Conservation (phyloP, 495 filamentous ascomycete species). For the Trichoderma reesei region DNA sequence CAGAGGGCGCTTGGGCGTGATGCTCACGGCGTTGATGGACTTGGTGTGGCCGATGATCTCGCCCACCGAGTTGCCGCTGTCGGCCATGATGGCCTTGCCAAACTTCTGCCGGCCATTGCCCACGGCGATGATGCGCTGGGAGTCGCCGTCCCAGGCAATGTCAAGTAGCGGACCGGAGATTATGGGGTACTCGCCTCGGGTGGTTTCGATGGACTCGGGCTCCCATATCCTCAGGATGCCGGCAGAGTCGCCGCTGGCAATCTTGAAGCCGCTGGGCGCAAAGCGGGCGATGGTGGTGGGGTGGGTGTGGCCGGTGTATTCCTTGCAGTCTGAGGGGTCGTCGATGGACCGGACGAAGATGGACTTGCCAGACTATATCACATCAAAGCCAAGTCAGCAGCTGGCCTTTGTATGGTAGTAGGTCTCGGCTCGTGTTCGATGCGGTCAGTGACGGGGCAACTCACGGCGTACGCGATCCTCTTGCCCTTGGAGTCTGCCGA, state of each 20-base stretch:
- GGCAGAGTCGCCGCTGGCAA: conserved; percentile 84
- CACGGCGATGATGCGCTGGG: conserved; percentile 90
- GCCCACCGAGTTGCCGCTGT: conserved; percentile 90
- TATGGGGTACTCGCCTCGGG: conserved; percentile 82
- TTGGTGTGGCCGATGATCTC: conserved; percentile 86
- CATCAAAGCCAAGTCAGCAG: neutral
- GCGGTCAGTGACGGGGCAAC: conserved; percentile 17
- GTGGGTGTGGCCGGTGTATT: conserved; percentile 85
- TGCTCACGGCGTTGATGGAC: conserved; percentile 80
- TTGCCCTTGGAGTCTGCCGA: conserved; percentile 86
- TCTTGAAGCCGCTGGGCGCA: conserved; percentile 86
- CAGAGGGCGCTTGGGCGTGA: conserved; percentile 80
- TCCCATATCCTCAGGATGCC: conserved; percentile 90
- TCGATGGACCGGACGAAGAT: conserved; percentile 91
- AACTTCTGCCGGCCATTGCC: conserved; percentile 89
- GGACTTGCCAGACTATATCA: conserved; percentile 76
- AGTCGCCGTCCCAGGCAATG: conserved; percentile 94
- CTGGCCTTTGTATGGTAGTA: conserved; percentile 2
- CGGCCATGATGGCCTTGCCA: conserved; percentile 90
- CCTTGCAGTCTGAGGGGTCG: conserved; percentile 66
- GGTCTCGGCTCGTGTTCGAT: neutral
- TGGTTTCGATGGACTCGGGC: conserved; percentile 49
- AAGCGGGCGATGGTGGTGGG: conserved; percentile 88
- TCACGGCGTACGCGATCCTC: conserved; percentile 86
- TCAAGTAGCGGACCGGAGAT: conserved; percentile 94